phyloP scores from a whole-genome alignment of 1,284 basidiomycete genomes.

The Schizophyllum commune region DNA sequence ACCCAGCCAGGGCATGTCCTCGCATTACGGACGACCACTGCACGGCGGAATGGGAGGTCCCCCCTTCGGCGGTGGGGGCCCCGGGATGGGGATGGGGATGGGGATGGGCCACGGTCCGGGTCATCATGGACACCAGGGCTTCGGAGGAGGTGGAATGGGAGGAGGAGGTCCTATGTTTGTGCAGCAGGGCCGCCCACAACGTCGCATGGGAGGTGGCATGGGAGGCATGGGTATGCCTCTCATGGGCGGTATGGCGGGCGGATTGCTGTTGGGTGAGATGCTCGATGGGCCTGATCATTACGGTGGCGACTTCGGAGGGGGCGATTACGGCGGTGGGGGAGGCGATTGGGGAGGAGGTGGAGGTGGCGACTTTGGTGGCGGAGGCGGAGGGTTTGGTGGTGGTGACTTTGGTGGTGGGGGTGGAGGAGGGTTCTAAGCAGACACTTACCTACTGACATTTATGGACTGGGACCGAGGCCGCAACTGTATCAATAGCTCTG shows the following conservation, averaged over 20 bases:
- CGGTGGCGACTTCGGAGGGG: slow-evolving; percentile 17
- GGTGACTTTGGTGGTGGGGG: slow-evolving; percentile 2
- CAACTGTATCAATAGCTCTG: too few species aligned
- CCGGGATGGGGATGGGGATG: too few species aligned
- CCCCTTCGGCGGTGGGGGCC: too few species aligned
- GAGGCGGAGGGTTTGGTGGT: slow-evolving; percentile 14
- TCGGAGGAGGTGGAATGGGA: not conserved
- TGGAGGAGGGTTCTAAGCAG: too few species aligned
- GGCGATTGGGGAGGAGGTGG: slow-evolving; percentile 20
- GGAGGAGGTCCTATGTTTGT: not conserved
- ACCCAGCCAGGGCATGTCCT: not conserved
- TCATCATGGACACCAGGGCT: not conserved
- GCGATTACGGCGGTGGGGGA: slow-evolving; percentile 19
- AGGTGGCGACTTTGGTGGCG: slow-evolving; percentile 17
- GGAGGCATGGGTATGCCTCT: slow-evolving; percentile 41
- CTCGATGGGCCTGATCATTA: slow-evolving; percentile 23
- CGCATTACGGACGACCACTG: not conserved
- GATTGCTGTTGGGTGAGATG: slow-evolving; percentile 46
- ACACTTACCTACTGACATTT: not conserved
- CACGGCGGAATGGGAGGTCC: too few species aligned
- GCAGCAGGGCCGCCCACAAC: slow-evolving; percentile 3
- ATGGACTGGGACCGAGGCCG: not conserved
- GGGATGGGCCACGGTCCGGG: too few species aligned
- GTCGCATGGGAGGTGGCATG: slow-evolving; percentile 10
- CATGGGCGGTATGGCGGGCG: slow-evolving; percentile 53